Base-by-base conservation (phyloP, 176 grass and related monocot genomes). In the Avena sativa region DNA sequence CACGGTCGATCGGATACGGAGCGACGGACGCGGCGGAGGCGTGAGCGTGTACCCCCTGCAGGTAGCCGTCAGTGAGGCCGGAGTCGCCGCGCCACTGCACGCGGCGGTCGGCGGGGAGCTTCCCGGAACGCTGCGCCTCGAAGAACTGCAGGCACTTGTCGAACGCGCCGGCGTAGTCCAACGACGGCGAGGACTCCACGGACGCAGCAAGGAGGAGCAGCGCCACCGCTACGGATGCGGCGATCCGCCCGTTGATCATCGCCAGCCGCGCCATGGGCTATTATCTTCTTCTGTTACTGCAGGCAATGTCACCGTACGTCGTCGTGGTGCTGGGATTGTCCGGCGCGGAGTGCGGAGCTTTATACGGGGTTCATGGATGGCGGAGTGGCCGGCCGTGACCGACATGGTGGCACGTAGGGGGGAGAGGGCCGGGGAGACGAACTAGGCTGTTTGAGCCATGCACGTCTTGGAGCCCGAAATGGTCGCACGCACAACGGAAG, bases 51-150 rank as follows among this genome's bases (percentile, higher is more conserved):
- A 97, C 92, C 88, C 92, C 88, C 14, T 94, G 88, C 3, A 83
- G 52, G 65, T 78, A 93, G 32, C 97, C 97, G 80, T 99, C 94
- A n/a, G 47, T 82, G 74, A 99, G 89, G 26, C 77, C 92, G 59
- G 97, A 99, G 87, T 99, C 92, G 19, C 94, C 92, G 68, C 92
- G 94, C 97, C 94, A 99, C 47, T 86, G 81, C 47, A 96, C 94
- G 16, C 59, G 82, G 72, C 87, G 92, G 79, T 91, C 90, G 48
- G 11, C 55, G 7, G 97, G 97, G 85, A 99, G 84, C 85, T 96
- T 99, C 2, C 97, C 97, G 4, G 97, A 94, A 47, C 94, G 57
- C 87, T 99, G 94, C 40, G 94, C 94, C 87, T 99, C 94, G 28
- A 99, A 90, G 88, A 94, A 99, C 84, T 81, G 89, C n/a, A 99